Evolutionary conservation across 805 yeast genomes (phyloP), one percentile per base, ranked within the genome.

Genomic region (Pichia manshurica): DNA sequence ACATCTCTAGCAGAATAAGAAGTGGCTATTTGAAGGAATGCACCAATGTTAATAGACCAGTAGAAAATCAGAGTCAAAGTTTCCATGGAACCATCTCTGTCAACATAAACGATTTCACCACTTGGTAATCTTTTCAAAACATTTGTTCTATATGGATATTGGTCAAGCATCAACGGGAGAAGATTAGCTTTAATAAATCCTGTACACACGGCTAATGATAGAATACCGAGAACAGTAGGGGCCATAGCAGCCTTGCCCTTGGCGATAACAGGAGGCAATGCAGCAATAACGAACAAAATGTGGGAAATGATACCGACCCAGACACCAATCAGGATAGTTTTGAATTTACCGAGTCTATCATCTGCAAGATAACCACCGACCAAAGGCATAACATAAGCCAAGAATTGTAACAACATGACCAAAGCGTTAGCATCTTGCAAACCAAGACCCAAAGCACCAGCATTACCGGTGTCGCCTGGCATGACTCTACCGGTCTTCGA

Each of bases 91-190:
- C 70, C 64, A 56, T 69, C 71, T 46, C 75, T 67, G 55, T 73
- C 77, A 39, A 74, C 64, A 55, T 84, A 78, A 32, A 84, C 90
- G 42, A 74, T 72, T 59, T 80, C 81, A 48, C 95, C 95, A 23
- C 71, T 60, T 54, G 79, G 78, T 44, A 76, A 68, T 3, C 75
- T 77, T 62, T 72, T 75, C 47, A 86, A 77, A 44, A 74, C 78
- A 53, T 80, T 83, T 55, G 75, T 72, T 48, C 76, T 69, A 61
- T 79, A 76, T 39, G 82, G 81, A 60, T 77, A 80, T 66, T 82
- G 87, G 58, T 82, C 87, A 64, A 72, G 63, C 45, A 73, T 59
- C 42, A 73, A 62, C 6, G 79, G 78, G 50, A 73, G 65, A 49
- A 77, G 68, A 55, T 76, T 77, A 48, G 81, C 78, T 56, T 77